phyloP scores from a whole-genome alignment of 352 stramenopile genomes.

The Globisporangium paddicum region DNA sequence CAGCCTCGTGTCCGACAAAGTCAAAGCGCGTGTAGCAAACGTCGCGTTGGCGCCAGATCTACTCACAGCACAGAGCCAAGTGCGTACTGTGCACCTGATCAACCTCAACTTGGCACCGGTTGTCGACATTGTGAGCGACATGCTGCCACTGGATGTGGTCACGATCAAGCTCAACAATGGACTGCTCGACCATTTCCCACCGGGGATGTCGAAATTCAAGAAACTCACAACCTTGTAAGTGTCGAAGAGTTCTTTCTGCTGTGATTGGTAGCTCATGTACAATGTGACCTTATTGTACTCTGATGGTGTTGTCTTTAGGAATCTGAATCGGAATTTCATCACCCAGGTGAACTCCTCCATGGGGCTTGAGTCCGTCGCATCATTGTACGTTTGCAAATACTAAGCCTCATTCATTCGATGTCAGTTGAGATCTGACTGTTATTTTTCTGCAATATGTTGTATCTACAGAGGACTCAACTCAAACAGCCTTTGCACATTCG shows the following conservation, averaged over 20 bases:
- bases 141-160: background rate
- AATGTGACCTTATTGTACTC: too few species aligned
- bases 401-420: too few species aligned
- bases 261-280: background rate
- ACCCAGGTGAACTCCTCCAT: background rate
- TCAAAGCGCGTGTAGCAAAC: background rate
- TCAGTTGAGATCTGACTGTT: too few species aligned
- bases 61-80: background rate
- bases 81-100: background rate
- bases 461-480: background rate
- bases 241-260: too few species aligned
- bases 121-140: background rate
- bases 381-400: background rate
- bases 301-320: background rate
- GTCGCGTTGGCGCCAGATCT: background rate
- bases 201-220: background rate
- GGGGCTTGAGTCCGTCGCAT: background rate
- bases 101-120: background rate
- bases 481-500: background rate
- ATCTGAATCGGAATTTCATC: background rate
- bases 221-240: background rate
- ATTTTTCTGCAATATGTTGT: background rate
- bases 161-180: conserved; percentile 1
- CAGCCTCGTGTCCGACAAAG: background rate
- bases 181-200: background rate